Evolutionary conservation across 2,329 filamentous ascomycete genomes (phyloP).

Genomic region (Chrysosporium queenslandicum): DNA sequence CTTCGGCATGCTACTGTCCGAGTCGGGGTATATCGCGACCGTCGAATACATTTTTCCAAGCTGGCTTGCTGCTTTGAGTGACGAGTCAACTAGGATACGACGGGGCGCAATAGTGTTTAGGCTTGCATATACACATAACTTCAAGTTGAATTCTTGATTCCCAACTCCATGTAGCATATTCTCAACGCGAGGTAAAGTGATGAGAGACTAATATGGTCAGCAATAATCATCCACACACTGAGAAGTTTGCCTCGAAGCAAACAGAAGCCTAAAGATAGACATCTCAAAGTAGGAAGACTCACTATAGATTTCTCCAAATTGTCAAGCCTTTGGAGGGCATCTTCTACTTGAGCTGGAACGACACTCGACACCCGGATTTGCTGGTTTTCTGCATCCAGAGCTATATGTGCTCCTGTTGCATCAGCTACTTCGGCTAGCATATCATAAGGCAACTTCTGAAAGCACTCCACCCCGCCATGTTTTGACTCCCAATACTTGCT

Average conservation of each 20-base stretch:
- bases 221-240: not conserved
- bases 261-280: not conserved
- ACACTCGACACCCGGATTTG: slow-evolving; percentile 23
- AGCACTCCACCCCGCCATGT: slow-evolving; percentile 21
- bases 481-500: slow-evolving; percentile 22
- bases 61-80: slow-evolving; percentile 7
- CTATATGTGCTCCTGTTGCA: slow-evolving; percentile 24
- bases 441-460: slow-evolving; percentile 17
- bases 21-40: slow-evolving; percentile 16
- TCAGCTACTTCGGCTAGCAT: slow-evolving; percentile 21
- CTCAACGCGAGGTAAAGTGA: slow-evolving; percentile 15
- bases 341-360: slow-evolving; percentile 20
- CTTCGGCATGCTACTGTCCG: slow-evolving; percentile 16
- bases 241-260: not conserved
- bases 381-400: slow-evolving; percentile 18
- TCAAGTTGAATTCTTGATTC: slow-evolving; percentile 12
- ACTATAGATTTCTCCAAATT: slow-evolving; percentile 25
- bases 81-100: slow-evolving; percentile 22
- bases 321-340: slow-evolving; percentile 24
- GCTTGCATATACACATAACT: slow-evolving; percentile 19
- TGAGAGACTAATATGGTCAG: slow-evolving; percentile 17
- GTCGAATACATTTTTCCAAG: slow-evolving; percentile 23
- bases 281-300: slow-evolving; percentile 11
- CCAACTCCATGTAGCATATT: slow-evolving; percentile 19
- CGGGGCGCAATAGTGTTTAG: slow-evolving; percentile 18